Evolutionary conservation across 495 filamentous ascomycete genomes (phyloP), one percentile per base, ranked within the genome.

Genomic region (Hypoxylon subgilvum): DNA sequence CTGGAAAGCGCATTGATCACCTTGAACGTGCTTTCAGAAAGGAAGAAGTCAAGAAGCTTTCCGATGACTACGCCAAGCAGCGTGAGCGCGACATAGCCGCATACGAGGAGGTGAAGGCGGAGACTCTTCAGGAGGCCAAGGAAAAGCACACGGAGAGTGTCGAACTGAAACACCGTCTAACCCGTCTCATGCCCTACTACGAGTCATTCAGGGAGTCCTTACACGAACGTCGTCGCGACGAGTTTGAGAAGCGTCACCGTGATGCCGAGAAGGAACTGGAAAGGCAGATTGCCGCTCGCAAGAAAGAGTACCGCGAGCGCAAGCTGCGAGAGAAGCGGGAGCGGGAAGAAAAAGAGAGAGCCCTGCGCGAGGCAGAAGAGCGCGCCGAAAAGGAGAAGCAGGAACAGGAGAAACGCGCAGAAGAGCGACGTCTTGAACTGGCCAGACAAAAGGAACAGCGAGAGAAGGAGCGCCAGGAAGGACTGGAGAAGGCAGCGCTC

Each of bases 1-100:
- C 93, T 41, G 89, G 88, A 70, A 97, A 96, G 83, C 87, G 94
- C 57, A 92, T 97, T 69, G 94, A 98, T 72, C 94, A 98, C 76
- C 79, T 98, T 63, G 94, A 98, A 80, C 90, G 94, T 75, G 95
- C 94, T 18, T 93, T 94, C 82, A 84, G 95, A 63, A 88, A 90
- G 63, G 95, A 97, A 73, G 94, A 98, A 71, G 73, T 89, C 64
- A 96, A 96, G 83, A 90, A 96, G 71, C 79, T 98, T 43, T 77
- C 86, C 42, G 83, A 88, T 47, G 95, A 98, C 68, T 95, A 93
- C 57, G 91, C 88, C 52, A 76, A 76, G 38, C 94, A 98, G 78
- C 87, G 88, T 69, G 84, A 92, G 72, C 80, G 74, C 19, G 94
- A 98, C 68, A 64, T 88, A 51, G 88, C 84, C 32, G 84, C 90